Percentiles rank a stretch among this genome's conserved stretches.
Evolutionary conservation across 2,329 filamentous ascomycete genomes (phyloP).

Genomic region (Diaporthe destruens): DNA sequence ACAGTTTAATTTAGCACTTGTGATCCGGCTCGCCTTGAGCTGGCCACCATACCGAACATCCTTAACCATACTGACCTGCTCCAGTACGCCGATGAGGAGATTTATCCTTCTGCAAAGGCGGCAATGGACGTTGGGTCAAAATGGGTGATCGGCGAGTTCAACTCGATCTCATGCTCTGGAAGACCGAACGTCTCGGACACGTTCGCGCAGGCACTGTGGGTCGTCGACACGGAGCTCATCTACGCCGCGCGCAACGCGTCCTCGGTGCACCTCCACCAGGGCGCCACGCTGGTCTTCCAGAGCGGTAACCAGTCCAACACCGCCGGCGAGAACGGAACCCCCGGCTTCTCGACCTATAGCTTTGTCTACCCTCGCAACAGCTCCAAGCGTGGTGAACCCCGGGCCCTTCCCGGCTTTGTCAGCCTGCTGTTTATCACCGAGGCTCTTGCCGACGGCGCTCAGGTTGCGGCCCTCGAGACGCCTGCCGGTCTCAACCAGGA

Average conservation of each 20-base stretch:
- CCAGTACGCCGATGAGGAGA: slow-evolving; percentile 26
- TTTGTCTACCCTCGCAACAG: slow-evolving; percentile 32
- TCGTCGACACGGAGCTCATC: slow-evolving; percentile 53
- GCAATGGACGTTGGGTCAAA: slow-evolving; percentile 6
- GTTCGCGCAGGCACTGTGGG: slow-evolving; percentile 56
- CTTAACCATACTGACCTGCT: slow-evolving; percentile 15
- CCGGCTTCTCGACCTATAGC: slow-evolving; percentile 22
- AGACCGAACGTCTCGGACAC: slow-evolving; percentile 55
- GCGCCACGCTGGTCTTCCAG: slow-evolving; percentile 24
- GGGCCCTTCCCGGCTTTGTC: slow-evolving; percentile 23
- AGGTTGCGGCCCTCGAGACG: slow-evolving; percentile 9
- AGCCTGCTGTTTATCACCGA: slow-evolving; percentile 28
- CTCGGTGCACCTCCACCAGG: slow-evolving; percentile 51
- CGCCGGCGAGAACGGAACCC: slow-evolving; percentile 21
- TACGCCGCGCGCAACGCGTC: slow-evolving; percentile 55
- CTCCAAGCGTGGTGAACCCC: slow-evolving; percentile 13
- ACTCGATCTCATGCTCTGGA: slow-evolving; percentile 56
- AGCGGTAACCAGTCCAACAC: slow-evolving; percentile 24
- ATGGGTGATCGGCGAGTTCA: slow-evolving; percentile 54
- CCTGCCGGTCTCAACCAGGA: slow-evolving; percentile 2
- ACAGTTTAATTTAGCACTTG: neutral
- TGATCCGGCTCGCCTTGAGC: neutral
- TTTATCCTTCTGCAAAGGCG: slow-evolving; percentile 14
- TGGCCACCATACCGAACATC: slow-evolving; percentile 23
- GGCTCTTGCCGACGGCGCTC: slow-evolving; percentile 8